These are phyloP conservation scores for Cryphonectria nitschkei DNA, from an alignment of 2,329 filamentous ascomycete genomes.

Conservation along the genomic window DNA sequence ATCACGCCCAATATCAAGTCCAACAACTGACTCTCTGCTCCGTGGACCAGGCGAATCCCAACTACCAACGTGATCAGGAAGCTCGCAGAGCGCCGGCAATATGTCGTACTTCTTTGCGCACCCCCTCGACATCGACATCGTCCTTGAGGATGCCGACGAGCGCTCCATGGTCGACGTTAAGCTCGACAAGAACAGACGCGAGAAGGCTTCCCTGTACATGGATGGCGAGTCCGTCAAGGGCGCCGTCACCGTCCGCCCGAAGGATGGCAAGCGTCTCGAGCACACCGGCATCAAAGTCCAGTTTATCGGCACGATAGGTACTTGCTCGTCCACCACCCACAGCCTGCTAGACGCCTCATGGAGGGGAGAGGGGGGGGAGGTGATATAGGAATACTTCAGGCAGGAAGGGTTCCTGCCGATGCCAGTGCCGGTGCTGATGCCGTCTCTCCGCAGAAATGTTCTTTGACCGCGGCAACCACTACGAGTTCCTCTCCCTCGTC, in stretches of 20 bases:
- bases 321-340: conserved; percentile 33
- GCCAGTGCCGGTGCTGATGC: background rate
- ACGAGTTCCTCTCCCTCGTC: conserved; percentile 96
- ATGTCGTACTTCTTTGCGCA: conserved; percentile 99
- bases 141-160: conserved; percentile 93
- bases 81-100: conserved; percentile 35
- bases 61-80: conserved; percentile 28
- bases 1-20: background rate
- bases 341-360: background rate
- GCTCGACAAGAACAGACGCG: conserved; percentile 95
- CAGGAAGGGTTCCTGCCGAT: too few species aligned
- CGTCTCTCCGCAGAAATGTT: conserved; percentile 83
- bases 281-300: conserved; percentile 99
- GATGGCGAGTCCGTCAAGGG: conserved; percentile 98
- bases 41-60: background rate
- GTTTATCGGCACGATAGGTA: conserved; percentile 98
- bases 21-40: background rate
- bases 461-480: conserved; percentile 98
- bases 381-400: background rate
- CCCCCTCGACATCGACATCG: conserved; percentile 97
- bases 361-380: background rate
- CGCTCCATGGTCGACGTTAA: conserved; percentile 96
- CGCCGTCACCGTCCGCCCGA: conserved; percentile 90
- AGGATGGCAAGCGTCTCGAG: conserved; percentile 96
- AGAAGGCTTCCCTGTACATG: conserved; percentile 96